Evolutionary conservation across 1,139 yeast species (phyloP).

Genomic region (Eremothecium coryli): DNA sequence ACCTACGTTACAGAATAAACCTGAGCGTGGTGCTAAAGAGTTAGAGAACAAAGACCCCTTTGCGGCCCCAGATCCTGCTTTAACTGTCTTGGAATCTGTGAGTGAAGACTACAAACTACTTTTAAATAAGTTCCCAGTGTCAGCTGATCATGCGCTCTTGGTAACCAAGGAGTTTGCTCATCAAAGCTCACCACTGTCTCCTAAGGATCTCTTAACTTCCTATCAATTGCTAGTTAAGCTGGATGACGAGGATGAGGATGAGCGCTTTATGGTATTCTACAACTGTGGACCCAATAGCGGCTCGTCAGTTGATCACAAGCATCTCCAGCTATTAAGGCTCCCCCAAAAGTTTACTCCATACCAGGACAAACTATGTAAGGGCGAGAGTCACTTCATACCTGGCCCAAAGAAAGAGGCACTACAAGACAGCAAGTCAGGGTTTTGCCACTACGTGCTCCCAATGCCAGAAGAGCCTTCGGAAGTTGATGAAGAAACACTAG

Average conservation of each 20-base stretch:
- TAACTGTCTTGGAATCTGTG: conserved; percentile 47
- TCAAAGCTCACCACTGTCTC: conserved; percentile 64
- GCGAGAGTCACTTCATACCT: conserved; percentile 47
- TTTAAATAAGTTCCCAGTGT: conserved; percentile 78
- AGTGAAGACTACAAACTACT: conserved; percentile 53
- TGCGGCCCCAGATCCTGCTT: conserved; percentile 65
- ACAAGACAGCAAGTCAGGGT: conserved; percentile 53
- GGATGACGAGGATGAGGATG: conserved; percentile 29
- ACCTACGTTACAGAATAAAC: conserved; percentile 50
- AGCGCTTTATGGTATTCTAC: conserved; percentile 65
- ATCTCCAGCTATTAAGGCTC: conserved; percentile 70
- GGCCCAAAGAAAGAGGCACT: conserved; percentile 48
- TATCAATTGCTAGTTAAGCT: conserved; percentile 42
- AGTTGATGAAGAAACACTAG: conserved; percentile 41
- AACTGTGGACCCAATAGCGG: conserved; percentile 86
- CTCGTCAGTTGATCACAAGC: conserved; percentile 89
- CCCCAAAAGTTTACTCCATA: conserved; percentile 53
- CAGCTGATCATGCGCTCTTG: conserved; percentile 66
- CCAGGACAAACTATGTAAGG: conserved; percentile 46
- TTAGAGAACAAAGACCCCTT: conserved; percentile 56
- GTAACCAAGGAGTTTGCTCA: conserved; percentile 65
- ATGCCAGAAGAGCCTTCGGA: conserved; percentile 41
- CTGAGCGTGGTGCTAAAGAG: conserved; percentile 35
- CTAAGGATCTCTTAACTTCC: conserved; percentile 54
- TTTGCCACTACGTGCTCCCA: conserved; percentile 73